Conservation (phyloP, 2,329 filamentous ascomycete genomes). For the Ascochyta clinopodiicola region DNA sequence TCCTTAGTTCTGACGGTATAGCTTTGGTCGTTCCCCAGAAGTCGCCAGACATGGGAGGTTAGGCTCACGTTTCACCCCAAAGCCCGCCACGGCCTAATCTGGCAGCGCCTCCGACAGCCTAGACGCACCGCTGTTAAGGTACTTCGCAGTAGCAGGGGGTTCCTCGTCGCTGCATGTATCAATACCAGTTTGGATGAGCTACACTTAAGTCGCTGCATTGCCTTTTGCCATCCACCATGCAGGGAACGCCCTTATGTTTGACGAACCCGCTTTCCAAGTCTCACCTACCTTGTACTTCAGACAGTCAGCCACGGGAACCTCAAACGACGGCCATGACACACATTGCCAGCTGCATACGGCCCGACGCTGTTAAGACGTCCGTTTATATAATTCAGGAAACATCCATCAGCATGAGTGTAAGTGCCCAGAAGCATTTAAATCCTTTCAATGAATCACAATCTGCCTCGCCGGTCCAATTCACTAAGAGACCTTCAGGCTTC, state of each 20-base stretch:
- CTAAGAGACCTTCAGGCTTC: constrained; percentile 43
- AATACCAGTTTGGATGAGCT: constrained; percentile 46
- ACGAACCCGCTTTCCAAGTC: constrained; percentile 49
- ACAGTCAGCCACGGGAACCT: constrained; percentile 45
- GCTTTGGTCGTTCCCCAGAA: constrained; percentile 43
- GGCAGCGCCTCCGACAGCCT: constrained; percentile 46
- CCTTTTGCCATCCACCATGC: constrained; percentile 45
- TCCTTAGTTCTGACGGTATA: constrained; percentile 32
- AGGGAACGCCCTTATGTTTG: constrained; percentile 51
- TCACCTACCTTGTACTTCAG: constrained; percentile 48
- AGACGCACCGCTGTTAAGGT: constrained; percentile 42
- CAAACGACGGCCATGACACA: constrained; percentile 51
- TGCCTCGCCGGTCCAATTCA: constrained; percentile 44
- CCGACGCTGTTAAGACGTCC: constrained; percentile 38
- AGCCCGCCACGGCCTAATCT: constrained; percentile 39
- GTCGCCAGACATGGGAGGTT: constrained; percentile 48
- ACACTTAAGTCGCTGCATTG: constrained; percentile 46
- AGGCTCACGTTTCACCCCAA: constrained; percentile 48
- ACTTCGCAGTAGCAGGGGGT: constrained; percentile 38
- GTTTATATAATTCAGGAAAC: constrained; percentile 50
- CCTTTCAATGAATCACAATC: constrained; percentile 40
- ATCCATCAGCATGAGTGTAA: constrained; percentile 41
- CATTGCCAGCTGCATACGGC: constrained; percentile 53
- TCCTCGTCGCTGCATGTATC: constrained; percentile 44
- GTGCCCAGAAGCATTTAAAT: constrained; percentile 28